Evolutionary conservation across 768 basidiomycete species (phyloP).

Genomic region (Calocybe gangraenosa): DNA sequence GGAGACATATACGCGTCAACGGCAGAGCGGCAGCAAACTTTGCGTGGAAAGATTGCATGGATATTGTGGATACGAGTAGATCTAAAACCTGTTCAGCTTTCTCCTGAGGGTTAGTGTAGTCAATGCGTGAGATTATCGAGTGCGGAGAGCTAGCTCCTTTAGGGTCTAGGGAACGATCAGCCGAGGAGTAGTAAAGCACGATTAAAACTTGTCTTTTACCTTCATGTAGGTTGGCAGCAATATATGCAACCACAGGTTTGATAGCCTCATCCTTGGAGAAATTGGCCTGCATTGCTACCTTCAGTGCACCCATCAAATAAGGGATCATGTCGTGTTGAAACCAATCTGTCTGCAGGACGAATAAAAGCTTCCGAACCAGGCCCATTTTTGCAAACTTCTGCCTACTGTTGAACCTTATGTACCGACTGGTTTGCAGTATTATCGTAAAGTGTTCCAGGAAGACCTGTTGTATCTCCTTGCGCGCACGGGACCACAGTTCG

Average conservation of each 20-base stretch:
- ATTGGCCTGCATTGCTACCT: conserved; percentile 54
- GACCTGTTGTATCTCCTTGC: conserved; percentile 67
- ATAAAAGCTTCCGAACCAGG: conserved; percentile 73
- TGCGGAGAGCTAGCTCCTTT: conserved; percentile 40
- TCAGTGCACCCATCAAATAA: conserved; percentile 56
- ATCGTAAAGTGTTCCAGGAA: conserved; percentile 82
- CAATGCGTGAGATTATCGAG: conserved; percentile 55
- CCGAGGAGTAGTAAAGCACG: conserved; percentile 5
- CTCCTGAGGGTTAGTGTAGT: conserved; percentile 42
- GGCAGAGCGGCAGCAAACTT: conserved; percentile 77
- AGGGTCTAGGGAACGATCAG: conserved; percentile 16
- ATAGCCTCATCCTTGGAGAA: conserved; percentile 73
- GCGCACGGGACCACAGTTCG: conserved; percentile 79
- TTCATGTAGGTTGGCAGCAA: conserved; percentile 75
- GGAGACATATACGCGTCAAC: conserved; percentile 69
- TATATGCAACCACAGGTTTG: conserved; percentile 82
- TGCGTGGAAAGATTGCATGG: conserved; percentile 49
- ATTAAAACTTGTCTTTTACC: conserved; percentile 33
- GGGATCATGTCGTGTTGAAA: conserved; percentile 53
- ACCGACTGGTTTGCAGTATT: conserved; percentile 67
- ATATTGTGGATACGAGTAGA: conserved; percentile 58
- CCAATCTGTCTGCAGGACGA: conserved; percentile 76
- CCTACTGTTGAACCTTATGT: conserved; percentile 72
- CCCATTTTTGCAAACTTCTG: conserved; percentile 69
- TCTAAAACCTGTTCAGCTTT: conserved; percentile 69